Base-by-base conservation (phyloP, 805 yeast genomes). In the Saccharomycopsis lassenensis region DNA sequence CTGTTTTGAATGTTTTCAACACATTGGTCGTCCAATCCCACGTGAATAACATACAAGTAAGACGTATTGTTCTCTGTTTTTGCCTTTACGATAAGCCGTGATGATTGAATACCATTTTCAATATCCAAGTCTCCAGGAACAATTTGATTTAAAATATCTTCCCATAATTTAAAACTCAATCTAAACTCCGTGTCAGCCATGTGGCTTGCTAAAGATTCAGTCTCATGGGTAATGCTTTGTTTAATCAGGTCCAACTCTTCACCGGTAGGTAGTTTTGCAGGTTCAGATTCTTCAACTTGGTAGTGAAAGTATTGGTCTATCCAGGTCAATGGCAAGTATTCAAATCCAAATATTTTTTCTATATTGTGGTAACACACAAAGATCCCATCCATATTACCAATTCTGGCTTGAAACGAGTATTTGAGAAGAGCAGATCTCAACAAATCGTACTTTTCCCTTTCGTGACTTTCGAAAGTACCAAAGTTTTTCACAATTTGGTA, bases 351-450 rank as follows among this genome's bases (percentile, higher is more conserved):
- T 48, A 87, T 70, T 32, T 74, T 62, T 21, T 71, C 65, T 35
- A 85, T 69, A 54, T 87, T 89, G 55, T 89, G 98, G 55, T 77
- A 89, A 0, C 95, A 95, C 11, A 89, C 66, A 47, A 83, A 85
- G 2, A 91, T 84, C 4, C 98, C 98, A 56, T 87, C 96, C 97
- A 91, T 89, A 48, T 81, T 76, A 2, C 97, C 98, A 28, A 89
- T 81, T 44, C 96, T 66, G 0, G 95, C 97, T 56, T 91, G 97
- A 46, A 89, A 63, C 2, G 82, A 70, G 52, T 89, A 89, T 57
- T 89, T 89, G 47, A 89, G 61, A 57, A 89, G 58, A 0, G 91
- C 78, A 2, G 89, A 71, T 40, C 82, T 61, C 12, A 77, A 70
- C 48, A 89, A 65, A 50, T 89, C 97, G 43, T 61, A 65, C 52